Evolutionary conservation across 2,329 filamentous ascomycete species (phyloP).

Genomic region (Colletotrichum plurivorum): DNA sequence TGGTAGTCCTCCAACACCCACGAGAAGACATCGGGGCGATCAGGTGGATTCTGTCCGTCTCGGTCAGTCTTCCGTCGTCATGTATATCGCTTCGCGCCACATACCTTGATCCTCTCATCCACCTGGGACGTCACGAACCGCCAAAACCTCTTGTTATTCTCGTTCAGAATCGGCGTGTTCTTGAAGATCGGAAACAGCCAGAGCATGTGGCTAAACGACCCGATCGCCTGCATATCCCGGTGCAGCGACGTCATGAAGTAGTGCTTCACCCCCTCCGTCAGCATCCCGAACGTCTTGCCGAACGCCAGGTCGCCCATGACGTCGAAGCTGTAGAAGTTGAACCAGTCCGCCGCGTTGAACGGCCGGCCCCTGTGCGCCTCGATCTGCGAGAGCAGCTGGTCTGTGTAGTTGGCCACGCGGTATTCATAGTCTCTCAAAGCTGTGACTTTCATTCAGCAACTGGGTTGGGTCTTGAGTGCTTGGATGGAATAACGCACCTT

Average conservation of each 20-base stretch:
- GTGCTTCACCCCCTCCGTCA: constrained; percentile 46
- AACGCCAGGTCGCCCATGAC: constrained; percentile 60
- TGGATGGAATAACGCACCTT: constrained; percentile 39
- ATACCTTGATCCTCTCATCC: constrained; percentile 38
- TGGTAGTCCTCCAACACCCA: constrained; percentile 49
- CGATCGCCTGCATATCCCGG: constrained; percentile 43
- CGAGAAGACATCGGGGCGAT: constrained; percentile 49
- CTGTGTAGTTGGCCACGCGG: constrained; percentile 44
- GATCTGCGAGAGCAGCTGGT: constrained; percentile 45
- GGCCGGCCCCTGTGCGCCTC: constrained; percentile 41
- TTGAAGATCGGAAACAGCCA: constrained; percentile 44
- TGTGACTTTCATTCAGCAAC: not conserved
- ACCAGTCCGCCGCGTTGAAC: constrained; percentile 50
- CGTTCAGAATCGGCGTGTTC: constrained; percentile 43
- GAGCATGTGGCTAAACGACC: constrained; percentile 44
- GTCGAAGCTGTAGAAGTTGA: constrained; percentile 55
- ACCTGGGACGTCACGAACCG: constrained; percentile 41
- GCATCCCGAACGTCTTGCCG: constrained; percentile 52
- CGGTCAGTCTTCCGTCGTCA: not conserved
- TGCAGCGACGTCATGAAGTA: constrained; percentile 46
- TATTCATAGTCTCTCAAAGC: constrained; percentile 48
- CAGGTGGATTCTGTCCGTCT: constrained; percentile 37
- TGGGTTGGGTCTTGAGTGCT: too few species aligned
- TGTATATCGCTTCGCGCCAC: not conserved
- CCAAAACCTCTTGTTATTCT: constrained; percentile 41